Conservation (phyloP, 2,329 filamentous ascomycete genomes). For the Macrophomina tecta region DNA sequence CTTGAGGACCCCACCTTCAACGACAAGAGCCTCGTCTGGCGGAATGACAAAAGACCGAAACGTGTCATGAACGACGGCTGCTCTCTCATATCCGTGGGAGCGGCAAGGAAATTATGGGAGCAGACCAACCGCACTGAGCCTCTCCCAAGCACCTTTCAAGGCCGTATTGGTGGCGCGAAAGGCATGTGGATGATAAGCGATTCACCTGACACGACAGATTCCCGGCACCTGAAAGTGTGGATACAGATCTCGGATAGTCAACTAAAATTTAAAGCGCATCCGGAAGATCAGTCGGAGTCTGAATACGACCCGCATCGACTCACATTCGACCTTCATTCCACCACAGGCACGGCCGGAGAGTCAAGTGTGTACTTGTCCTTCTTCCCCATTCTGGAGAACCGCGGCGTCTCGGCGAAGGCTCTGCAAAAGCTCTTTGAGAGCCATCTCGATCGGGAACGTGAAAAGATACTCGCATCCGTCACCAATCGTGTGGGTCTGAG, state of each 20-base stretch:
- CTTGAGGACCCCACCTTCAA: conserved; percentile 44
- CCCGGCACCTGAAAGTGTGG: conserved; percentile 58
- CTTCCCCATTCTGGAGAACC: conserved; percentile 69
- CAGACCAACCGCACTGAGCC: conserved; percentile 56
- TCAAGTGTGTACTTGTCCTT: conserved; percentile 71
- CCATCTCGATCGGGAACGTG: conserved; percentile 60
- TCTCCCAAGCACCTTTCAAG: conserved; percentile 70
- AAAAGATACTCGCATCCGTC: conserved; percentile 59
- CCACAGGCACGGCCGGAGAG: conserved; percentile 54
- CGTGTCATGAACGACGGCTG: conserved; percentile 63
- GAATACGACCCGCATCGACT: conserved; percentile 57
- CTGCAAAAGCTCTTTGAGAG: conserved; percentile 59
- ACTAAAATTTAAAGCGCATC: conserved; percentile 64
- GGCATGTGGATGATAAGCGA: conserved; percentile 74
- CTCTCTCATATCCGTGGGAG: conserved; percentile 65
- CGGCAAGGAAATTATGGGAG: conserved; percentile 61
- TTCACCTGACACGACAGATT: conserved; percentile 49
- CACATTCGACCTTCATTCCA: conserved; percentile 68
- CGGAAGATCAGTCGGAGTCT: conserved; percentile 48
- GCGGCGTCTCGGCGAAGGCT: conserved; percentile 54
- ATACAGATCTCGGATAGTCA: conserved; percentile 72
- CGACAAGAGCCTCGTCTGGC: conserved; percentile 41
- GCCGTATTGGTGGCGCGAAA: conserved; percentile 73
- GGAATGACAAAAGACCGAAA: conserved; percentile 13
- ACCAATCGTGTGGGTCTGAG: conserved; percentile 57